A percentile compares a stretch with the other conserved stretches of the same genome.
Conservation (phyloP, 1,284 basidiomycete species). For the Ceratorhiza oryzae-sativae region DNA sequence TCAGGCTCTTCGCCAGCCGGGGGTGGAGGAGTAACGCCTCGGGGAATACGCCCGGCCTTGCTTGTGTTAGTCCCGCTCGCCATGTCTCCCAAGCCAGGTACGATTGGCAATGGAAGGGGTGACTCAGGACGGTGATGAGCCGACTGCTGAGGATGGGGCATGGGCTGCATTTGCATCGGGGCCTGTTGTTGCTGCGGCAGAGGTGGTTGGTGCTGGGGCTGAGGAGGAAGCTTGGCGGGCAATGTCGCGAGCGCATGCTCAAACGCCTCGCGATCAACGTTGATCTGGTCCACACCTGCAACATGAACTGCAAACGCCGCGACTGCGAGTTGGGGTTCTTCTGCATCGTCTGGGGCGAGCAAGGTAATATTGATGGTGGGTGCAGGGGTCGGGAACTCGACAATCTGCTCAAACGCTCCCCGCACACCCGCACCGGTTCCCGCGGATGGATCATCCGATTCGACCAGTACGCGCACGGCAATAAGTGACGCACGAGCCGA, state of each 20-base stretch:
- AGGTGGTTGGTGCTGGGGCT: slow-evolving; percentile 53
- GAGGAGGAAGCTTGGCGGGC: slow-evolving; percentile 66
- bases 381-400: slow-evolving; percentile 82
- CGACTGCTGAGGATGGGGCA: slow-evolving; percentile 2
- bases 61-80: slow-evolving; percentile 10
- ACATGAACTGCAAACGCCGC: slow-evolving; percentile 84
- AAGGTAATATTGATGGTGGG: slow-evolving; percentile 86
- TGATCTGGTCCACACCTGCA: slow-evolving; percentile 80
- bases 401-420: slow-evolving; percentile 68
- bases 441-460: slow-evolving; percentile 58
- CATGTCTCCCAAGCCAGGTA: slow-evolving; percentile 46
- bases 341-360: slow-evolving; percentile 66
- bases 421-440: slow-evolving; percentile 56
- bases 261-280: slow-evolving; percentile 82
- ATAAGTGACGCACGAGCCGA: slow-evolving; percentile 81
- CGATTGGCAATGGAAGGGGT: slow-evolving; percentile 45
- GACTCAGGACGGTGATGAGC: slow-evolving; percentile 16
- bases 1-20: slow-evolving; percentile 15
- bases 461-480: slow-evolving; percentile 74
- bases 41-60: slow-evolving; percentile 20
- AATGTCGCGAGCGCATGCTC: slow-evolving; percentile 65
- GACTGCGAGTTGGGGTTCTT: slow-evolving; percentile 50
- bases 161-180: slow-evolving; percentile 39
- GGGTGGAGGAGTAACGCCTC: slow-evolving; percentile 18
- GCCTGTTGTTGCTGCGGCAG: slow-evolving; percentile 42